Conservation (phyloP, 2,329 filamentous ascomycete species). For the Sporothrix humicola region DNA sequence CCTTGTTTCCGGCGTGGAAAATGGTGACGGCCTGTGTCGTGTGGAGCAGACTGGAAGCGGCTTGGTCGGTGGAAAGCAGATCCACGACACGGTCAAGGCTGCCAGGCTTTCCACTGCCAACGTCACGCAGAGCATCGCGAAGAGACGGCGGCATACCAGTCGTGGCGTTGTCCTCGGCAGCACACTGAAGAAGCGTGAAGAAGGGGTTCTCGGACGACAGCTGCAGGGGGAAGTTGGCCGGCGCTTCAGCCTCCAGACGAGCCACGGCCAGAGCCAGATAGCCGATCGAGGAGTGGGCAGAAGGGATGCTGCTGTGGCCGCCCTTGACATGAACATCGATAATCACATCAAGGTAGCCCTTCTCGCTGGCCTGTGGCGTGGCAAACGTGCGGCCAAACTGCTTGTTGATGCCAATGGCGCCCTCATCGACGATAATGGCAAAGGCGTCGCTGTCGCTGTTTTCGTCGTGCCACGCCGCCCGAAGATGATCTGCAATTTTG, state of each 20-base stretch:
- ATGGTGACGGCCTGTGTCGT: neutral
- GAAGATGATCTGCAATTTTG: neutral
- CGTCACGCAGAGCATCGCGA: neutral
- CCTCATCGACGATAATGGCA: neutral
- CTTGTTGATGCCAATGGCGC: neutral
- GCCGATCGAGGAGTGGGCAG: neutral
- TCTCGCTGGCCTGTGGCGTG: neutral
- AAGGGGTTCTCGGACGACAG: neutral
- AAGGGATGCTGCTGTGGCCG: constrained; percentile 7
- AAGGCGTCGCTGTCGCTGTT: neutral
- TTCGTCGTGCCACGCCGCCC: neutral
- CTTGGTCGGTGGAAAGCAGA: neutral
- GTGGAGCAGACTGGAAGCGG: neutral
- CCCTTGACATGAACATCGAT: neutral
- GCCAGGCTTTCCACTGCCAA: neutral
- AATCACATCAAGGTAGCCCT: neutral
- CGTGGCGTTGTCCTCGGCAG: neutral
- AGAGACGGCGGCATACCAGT: neutral
- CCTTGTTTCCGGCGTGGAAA: constrained; percentile 5
- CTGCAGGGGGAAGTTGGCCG: neutral
- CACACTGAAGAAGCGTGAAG: neutral
- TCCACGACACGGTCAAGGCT: neutral
- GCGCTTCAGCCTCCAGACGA: neutral
- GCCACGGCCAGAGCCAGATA: neutral
- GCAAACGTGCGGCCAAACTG: neutral